Percentiles rank a stretch among this genome's conserved stretches.
Evolutionary conservation across 257 asterid genomes (phyloP).

Genomic region (Fraxinus pennsylvanica): DNA sequence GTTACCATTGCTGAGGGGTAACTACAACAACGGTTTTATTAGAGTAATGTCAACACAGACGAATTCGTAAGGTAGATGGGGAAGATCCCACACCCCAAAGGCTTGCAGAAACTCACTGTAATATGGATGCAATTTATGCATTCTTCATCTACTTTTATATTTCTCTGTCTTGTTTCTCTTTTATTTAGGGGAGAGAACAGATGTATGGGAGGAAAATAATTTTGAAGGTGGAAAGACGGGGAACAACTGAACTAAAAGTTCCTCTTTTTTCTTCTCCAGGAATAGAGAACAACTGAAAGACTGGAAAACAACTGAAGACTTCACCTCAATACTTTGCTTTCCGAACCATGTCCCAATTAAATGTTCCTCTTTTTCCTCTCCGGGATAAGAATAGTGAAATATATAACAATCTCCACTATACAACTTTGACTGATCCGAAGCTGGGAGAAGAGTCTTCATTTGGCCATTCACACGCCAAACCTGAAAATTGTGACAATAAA

Average conservation of each 20-base stretch:
- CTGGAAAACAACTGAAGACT: conserved; percentile 17
- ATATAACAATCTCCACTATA: conserved; percentile 96
- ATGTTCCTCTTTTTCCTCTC: conserved; percentile 86
- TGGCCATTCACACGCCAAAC: conserved; percentile 97
- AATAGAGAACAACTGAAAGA: not conserved
- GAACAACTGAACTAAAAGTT: no score
- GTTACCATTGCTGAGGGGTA: not conserved
- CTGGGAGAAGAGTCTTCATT: conserved; percentile 68
- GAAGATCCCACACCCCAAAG: not conserved
- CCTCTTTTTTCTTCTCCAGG: no score
- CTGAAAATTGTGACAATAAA: conserved; percentile 40
- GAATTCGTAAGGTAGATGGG: not conserved
- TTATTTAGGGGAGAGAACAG: not conserved
- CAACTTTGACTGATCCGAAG: conserved; percentile 82
- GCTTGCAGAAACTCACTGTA: not conserved
- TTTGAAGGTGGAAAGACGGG: not conserved
- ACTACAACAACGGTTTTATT: not conserved
- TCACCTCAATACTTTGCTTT: conserved; percentile 84
- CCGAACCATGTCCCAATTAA: conserved; percentile 98
- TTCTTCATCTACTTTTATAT: not conserved
- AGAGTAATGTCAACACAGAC: not conserved
- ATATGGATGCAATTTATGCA: not conserved
- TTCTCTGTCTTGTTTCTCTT: not conserved
- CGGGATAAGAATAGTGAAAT: conserved; percentile 89
- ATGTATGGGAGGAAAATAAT: not conserved